Conservation (phyloP, 1,284 basidiomycete genomes). For the Irpex rosettiformis region DNA sequence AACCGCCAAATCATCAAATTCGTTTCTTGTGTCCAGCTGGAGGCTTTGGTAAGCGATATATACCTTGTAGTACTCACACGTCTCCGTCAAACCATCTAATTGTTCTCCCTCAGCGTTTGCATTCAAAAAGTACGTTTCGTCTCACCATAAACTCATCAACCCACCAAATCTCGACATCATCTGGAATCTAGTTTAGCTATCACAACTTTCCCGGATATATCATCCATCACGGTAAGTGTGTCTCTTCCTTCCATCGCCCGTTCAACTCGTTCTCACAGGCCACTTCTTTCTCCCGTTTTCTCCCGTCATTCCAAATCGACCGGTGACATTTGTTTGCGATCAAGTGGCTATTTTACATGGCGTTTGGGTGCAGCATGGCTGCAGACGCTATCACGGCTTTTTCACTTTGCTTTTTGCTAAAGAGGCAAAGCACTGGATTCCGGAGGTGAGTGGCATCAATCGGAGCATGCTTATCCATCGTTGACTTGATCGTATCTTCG, state of each 20-base stretch:
- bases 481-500: not conserved
- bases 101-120: not conserved
- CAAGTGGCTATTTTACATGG: not conserved
- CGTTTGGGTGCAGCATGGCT: not conserved
- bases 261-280: not conserved
- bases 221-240: not conserved
- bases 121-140: not conserved
- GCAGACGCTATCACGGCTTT: not conserved
- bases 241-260: not conserved
- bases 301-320: too few species aligned
- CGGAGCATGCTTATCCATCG: not conserved
- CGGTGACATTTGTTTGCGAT: too few species aligned
- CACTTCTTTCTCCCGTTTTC: too few species aligned
- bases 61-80: not conserved
- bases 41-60: not conserved
- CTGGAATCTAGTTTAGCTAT: not conserved
- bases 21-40: not conserved
- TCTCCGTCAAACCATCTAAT: not conserved
- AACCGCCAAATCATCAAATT: not conserved
- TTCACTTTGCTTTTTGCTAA: not conserved
- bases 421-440: not conserved
- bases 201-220: not conserved
- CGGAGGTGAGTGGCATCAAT: not conserved
- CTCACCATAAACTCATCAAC: not conserved
- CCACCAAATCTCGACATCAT: not conserved